Evolutionary conservation across 768 basidiomycete species (phyloP), one percentile per base, ranked within the genome.

Genomic region (Mycena olivaceomarginata): DNA sequence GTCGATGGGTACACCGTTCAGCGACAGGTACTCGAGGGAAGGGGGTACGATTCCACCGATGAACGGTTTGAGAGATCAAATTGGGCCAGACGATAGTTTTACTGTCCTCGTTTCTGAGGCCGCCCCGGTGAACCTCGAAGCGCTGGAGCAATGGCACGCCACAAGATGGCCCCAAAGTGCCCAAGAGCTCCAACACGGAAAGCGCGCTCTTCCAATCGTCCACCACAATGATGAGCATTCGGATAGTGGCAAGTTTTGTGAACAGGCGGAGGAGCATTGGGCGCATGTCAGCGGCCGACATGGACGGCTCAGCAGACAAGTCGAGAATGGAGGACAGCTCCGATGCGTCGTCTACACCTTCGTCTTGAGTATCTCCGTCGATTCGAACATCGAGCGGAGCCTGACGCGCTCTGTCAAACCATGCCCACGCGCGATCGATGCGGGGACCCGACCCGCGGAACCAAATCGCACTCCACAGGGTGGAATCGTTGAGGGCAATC

Each of bases 391-490:
- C 93, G 74, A 95, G 79, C 1, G 90, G 85, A 1, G 92, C 85
- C 1, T 86, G 81, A 2, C 90, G 90, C 2, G 93, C 89, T 67
- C 94, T 87, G n/a, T 90, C 85, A 69, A 95, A 85, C 88, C 91
- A 94, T 64, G 88, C 85, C 70, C 89, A 84, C 9, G 93, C 90
- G 41, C 90, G 89, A 16, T 87, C 82, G 76, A 90, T n/a, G 3
- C 15, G 92, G 15, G 89, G 86, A 59, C 90, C 86, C 22, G 80
- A 69, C 60, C 93, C 91, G 67, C 87, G 87, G 81, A 94, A 93
- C 90, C 90, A 93, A 71, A 95, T 88, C 18, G 91, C 90, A 78
- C 89, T 93, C 93, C 93, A 94, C 46, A 93, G 76, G 11, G 89
- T 91, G 2, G 87, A 77, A 77, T 93, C 91, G 37, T 83, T 83